These are phyloP conservation scores for Euphorbia lathyris DNA, from an alignment of 345 rosid species.

Conservation along the genomic window DNA sequence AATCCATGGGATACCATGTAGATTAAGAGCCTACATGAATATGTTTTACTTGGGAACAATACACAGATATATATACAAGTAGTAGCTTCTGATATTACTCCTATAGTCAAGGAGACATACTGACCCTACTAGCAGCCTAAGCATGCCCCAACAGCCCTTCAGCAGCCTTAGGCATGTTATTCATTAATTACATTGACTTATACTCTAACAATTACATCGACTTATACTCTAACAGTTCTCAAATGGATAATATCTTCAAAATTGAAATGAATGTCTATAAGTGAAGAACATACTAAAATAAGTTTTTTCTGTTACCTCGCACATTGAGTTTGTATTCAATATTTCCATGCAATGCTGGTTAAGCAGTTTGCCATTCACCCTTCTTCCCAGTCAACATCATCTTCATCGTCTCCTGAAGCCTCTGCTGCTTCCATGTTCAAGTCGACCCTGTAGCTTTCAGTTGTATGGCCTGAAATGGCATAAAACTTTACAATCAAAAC, in stretches of 20 bases:
- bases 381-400: constrained; percentile 88
- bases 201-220: no score
- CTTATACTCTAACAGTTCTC: no score
- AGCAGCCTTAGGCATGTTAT: no score
- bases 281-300: not conserved
- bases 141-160: no score
- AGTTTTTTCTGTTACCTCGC: not conserved
- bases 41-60: no score
- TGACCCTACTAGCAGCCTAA: no score
- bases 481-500: not conserved
- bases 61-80: no score
- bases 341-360: not conserved
- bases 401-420: constrained; percentile 66
- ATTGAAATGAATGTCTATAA: not conserved
- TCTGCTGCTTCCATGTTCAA: constrained; percentile 83
- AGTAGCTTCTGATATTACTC: no score
- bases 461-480: constrained; percentile 39
- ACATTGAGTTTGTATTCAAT: not conserved
- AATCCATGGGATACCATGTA: no score
- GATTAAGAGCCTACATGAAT: no score
- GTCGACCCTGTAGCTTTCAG: constrained; percentile 62
- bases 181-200: no score
- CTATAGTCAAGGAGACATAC: no score
- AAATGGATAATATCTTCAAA: not conserved
- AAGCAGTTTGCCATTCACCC: constrained; percentile 33